phyloP scores from a whole-genome alignment of 2,329 filamentous ascomycete species.

The Trichoderma guizhouense region DNA sequence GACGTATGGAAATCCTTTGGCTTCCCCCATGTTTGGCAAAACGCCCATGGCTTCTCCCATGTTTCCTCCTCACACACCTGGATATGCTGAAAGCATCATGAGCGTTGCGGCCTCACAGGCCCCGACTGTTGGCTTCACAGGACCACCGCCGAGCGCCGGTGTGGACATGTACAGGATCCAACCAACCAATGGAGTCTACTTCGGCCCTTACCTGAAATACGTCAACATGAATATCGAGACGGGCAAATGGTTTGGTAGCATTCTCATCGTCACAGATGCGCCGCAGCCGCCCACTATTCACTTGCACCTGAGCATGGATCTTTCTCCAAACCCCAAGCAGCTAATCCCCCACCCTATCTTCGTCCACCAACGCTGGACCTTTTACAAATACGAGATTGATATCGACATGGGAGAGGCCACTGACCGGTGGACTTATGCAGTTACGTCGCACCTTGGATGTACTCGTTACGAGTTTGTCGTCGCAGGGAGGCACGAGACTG shows the following conservation, averaged over 20 bases:
- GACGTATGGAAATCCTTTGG: slow-evolving; percentile 70
- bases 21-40: slow-evolving; percentile 63
- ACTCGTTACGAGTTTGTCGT: slow-evolving; percentile 98
- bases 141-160: slow-evolving; percentile 82
- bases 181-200: slow-evolving; percentile 95
- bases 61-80: slow-evolving; percentile 76
- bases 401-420: slow-evolving; percentile 84
- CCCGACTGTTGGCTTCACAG: slow-evolving; percentile 78
- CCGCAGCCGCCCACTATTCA: slow-evolving; percentile 94
- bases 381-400: slow-evolving; percentile 92
- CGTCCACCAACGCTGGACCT: slow-evolving; percentile 89
- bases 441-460: slow-evolving; percentile 93
- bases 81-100: slow-evolving; percentile 82
- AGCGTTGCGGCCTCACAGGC: slow-evolving; percentile 71
- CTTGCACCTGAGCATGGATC: slow-evolving; percentile 82
- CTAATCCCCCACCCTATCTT: slow-evolving; percentile 78
- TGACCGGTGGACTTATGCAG: slow-evolving; percentile 93
- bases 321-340: slow-evolving; percentile 90
- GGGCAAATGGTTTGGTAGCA: slow-evolving; percentile 88
- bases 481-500: slow-evolving; percentile 82
- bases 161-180: slow-evolving; percentile 92
- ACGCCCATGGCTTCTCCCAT: slow-evolving; percentile 67
- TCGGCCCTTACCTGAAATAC: slow-evolving; percentile 92
- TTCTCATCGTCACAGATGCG: slow-evolving; percentile 86
- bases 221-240: slow-evolving; percentile 95